Evolutionary conservation across 2,329 filamentous ascomycete genomes (phyloP).

Genomic region (Catunica adiposa): DNA sequence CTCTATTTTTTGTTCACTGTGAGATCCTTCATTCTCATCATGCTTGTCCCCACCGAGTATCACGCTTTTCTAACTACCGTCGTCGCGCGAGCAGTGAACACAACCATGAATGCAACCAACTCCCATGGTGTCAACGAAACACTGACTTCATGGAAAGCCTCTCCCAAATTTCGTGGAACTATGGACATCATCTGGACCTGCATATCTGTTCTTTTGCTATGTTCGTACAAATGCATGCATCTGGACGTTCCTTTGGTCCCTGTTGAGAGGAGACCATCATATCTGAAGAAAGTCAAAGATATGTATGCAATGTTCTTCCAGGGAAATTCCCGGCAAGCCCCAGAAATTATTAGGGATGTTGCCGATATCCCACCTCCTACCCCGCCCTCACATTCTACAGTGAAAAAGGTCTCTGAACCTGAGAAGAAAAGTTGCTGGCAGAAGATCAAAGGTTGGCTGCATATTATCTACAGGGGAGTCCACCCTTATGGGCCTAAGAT

Average conservation of each 20-base stretch:
- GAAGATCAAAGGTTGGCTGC: not conserved
- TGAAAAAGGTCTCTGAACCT: too few species aligned
- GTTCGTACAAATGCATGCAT: conserved; percentile 8
- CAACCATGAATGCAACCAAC: too few species aligned
- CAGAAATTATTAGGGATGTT: too few species aligned
- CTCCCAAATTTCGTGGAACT: not conserved
- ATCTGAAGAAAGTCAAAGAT: not conserved
- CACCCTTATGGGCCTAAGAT: not conserved
- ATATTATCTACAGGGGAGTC: too few species aligned
- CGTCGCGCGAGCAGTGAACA: too few species aligned
- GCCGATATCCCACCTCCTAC: not conserved
- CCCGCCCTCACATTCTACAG: not conserved
- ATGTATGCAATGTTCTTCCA: too few species aligned
- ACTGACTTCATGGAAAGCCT: not conserved
- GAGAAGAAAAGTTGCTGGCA: too few species aligned
- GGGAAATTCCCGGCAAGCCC: too few species aligned
- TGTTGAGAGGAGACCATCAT: not conserved
- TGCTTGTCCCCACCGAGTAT: too few species aligned
- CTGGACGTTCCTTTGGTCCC: not conserved
- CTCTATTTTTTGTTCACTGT: too few species aligned
- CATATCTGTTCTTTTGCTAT: conserved; percentile 2
- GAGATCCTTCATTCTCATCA: too few species aligned
- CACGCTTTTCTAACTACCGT: too few species aligned
- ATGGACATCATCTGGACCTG: conserved; percentile 6
- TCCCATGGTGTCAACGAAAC: not conserved